Base-by-base conservation (phyloP, 495 filamentous ascomycete genomes). In the Aspergillus haitiensis region DNA sequence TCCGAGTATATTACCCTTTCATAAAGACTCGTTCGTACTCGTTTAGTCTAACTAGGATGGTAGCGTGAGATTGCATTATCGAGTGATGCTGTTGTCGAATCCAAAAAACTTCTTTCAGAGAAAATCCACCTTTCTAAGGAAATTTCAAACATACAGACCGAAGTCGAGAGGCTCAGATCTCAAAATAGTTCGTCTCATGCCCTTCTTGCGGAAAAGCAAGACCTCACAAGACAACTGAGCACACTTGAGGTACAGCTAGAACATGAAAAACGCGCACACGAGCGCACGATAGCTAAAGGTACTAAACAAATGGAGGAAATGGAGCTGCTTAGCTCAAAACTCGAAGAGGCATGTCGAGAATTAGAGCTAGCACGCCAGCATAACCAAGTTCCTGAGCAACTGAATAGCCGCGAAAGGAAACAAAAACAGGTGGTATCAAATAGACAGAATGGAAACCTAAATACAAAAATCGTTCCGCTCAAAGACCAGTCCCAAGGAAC, bases 221-320 rank as follows among this genome's bases (percentile, higher is more conserved):
- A 86, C 13, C 71, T 97, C 12, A 85, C 92, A 64, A 82, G 88
- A 32, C 86, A 91, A 70, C 68, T 96, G 39, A 87, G 78, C 65
- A 84, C 86, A 5, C 66, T 93, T 5, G 88, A 96, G 66, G 82
- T 91, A 44, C 88, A 94, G 66, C 78, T 96, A 8, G 90, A 90
- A 56, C 86, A 87, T 49, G 88, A 93, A 68, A 93, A 86, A 68
- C 81, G 86, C 31, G 79, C 87, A 2, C 77, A 84, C 21, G 83
- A 88, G 56, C 84, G 86, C 52, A 82, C 77, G 0, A 72, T 81
- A 9, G 77, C 80, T 8, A 86, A 83, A 47, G 79, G 77, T 32
- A 59, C 66, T 2, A 74, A 74, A 36, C 68, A 70, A 45, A 55
- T 51, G 16, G 64, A 73, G 67, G 67, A 87, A 80, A 75, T 86